Base-by-base conservation (phyloP, 2,329 filamentous ascomycete species). In the Tetracladium maxilliforme region DNA sequence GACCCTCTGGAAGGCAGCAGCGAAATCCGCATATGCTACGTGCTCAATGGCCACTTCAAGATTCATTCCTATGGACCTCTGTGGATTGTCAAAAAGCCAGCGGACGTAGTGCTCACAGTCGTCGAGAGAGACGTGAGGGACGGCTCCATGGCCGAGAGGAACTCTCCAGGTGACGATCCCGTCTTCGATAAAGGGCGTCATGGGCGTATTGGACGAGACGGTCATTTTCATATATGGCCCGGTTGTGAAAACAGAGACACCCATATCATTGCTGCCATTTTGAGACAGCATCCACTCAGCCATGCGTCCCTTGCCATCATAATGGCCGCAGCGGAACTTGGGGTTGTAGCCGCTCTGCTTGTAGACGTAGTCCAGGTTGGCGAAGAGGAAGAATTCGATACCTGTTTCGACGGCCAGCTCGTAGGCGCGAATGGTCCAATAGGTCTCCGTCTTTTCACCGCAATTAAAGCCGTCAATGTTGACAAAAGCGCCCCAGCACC, bases 391-490 rank as follows among this genome's bases (percentile, higher is more conserved):
- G 38, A 56, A 48, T 38, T 50, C 38, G 28, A 57, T 34, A 10
- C 52, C 44, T 13, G 54, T 46, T 31, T 58, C 58, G 28, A 62
- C 43, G 5, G 50, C 45, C 19, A 54, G 31, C 32, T 55, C 43
- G 39, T 57, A 52, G 26, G 45, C 32, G 20, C 58, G 43, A 23
- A 62, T 47, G 6, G 48, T 42, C 56, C 52, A 67, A 36, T 49
- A 66, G 3, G 52, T 53, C 38, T 67, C 61, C 0, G 48, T 48
- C 35, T 64, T 65, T 40, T 65, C 61, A 17, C 61, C 63, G 14
- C 45, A 44, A 30, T 61, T 64, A 40, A 64, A 65, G 10, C 60
- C 58, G 32, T 67, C 62, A 21, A 63, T 56, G 36, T 68, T 68
- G 23, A 68, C 44, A 33, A 60, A 67, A 4, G 60, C 60, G n/a